These are phyloP conservation scores for Fagopyrum esculentum DNA, from an alignment of 148 eudicot genomes.

Conservation along the genomic window DNA sequence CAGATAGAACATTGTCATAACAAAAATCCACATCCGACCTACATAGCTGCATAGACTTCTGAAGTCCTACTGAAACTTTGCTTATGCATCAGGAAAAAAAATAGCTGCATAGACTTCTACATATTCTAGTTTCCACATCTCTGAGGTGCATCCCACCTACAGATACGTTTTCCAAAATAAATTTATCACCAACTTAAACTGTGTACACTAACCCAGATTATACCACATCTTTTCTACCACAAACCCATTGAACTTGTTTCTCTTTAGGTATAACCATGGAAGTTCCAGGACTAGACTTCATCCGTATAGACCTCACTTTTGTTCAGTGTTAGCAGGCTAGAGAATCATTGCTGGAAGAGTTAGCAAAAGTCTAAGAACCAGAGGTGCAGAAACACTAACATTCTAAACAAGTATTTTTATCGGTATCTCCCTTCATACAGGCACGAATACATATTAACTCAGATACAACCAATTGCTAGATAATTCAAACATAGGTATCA, in stretches of 20 bases:
- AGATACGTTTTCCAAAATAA: too few relatives aligned
- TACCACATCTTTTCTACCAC: background rate
- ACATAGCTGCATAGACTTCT: background rate
- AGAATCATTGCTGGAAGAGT: background rate
- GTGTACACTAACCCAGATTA: slow-evolving; percentile 5
- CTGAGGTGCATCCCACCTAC: too few relatives aligned
- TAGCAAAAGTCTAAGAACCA: slow-evolving; percentile 1
- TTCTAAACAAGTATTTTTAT: background rate
- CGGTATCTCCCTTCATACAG: background rate
- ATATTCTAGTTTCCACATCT: background rate
- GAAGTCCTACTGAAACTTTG: background rate
- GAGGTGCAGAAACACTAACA: background rate
- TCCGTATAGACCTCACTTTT: background rate
- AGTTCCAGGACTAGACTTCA: background rate
- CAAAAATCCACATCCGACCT: too few relatives aligned
- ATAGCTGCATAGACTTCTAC: too few relatives aligned
- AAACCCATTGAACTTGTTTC: background rate
- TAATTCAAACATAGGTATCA: background rate
- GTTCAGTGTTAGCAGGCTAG: background rate
- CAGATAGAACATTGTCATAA: too few relatives aligned
- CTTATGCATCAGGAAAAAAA: too few relatives aligned
- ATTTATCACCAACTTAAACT: background rate
- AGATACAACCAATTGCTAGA: background rate
- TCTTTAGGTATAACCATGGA: background rate
- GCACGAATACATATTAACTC: background rate